These are phyloP conservation scores for Nepenthes alata DNA, from an alignment of 179 eudicot species.

Conservation along the genomic window DNA sequence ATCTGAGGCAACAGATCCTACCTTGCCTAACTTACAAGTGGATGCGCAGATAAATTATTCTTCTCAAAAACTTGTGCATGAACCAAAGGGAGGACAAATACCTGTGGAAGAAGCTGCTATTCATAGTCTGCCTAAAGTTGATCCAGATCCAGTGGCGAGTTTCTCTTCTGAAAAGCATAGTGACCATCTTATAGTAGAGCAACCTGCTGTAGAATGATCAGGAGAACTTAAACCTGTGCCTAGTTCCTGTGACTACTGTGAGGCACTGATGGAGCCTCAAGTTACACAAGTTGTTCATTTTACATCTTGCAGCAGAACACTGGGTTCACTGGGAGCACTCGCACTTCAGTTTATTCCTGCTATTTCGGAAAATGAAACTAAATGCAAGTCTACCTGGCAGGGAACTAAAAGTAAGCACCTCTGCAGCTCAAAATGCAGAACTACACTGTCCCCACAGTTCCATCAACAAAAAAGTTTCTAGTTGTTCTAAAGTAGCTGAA, in stretches of 20 bases:
- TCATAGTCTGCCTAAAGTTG: background rate
- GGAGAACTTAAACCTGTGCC: constrained; percentile 2
- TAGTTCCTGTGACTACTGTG: constrained; percentile 4
- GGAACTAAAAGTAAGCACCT: background rate
- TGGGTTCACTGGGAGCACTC: constrained; percentile 1
- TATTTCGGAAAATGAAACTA: background rate
- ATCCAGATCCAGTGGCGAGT: background rate
- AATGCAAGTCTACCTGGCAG: no score
- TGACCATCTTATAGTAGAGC: constrained; percentile 9
- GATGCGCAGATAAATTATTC: background rate
- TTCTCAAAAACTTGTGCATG: constrained; percentile 1
- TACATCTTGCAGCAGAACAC: constrained; percentile 2
- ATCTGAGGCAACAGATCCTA: background rate
- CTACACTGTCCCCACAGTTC: constrained; percentile 7
- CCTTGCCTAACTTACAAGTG: background rate
- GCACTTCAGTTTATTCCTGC: background rate
- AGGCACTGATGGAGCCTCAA: background rate
- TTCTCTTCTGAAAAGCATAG: background rate
- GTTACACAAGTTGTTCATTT: constrained; percentile 4
- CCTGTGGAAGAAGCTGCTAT: background rate
- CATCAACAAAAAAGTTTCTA: constrained; percentile 7
- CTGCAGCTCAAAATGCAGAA: background rate
- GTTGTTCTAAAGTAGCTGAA: constrained; percentile 11
- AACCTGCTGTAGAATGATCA: background rate
- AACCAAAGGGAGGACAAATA: background rate